phyloP scores from a whole-genome alignment of 2,329 filamentous ascomycete species.

The Mycosphaerella arachidis region DNA sequence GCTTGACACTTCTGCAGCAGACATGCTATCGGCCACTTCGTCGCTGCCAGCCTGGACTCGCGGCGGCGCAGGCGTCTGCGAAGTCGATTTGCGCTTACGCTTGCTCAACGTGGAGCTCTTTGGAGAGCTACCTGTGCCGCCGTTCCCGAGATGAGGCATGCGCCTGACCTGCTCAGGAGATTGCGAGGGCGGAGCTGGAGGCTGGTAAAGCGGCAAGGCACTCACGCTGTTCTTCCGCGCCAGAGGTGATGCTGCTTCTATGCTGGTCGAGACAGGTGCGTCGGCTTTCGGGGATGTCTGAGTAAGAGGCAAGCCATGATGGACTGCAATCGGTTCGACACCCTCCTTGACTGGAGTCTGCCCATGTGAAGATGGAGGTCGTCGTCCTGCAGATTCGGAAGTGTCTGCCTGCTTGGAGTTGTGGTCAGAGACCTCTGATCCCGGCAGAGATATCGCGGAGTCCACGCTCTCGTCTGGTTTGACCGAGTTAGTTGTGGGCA shows the following conservation, averaged over 20 bases:
- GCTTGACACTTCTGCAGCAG: conserved; percentile 7
- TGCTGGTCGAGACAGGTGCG: not conserved
- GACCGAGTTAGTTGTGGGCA: conserved; percentile 5
- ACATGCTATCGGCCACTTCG: not conserved
- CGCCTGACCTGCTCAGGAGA: conserved; percentile 28
- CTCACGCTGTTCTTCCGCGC: conserved; percentile 13
- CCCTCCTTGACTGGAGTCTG: not conserved
- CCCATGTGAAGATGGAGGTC: not conserved
- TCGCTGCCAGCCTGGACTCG: conserved; percentile 7
- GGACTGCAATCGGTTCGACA: not conserved
- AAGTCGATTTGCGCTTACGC: conserved; percentile 22
- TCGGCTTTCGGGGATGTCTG: conserved; percentile 7
- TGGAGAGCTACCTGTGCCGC: conserved; percentile 4
- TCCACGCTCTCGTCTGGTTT: conserved; percentile 30
- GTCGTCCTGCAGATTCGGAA: not conserved
- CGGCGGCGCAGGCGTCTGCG: conserved; percentile 7
- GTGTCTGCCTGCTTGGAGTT: conserved; percentile 5
- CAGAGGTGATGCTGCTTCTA: conserved; percentile 7
- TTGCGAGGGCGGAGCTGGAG: conserved; percentile 26
- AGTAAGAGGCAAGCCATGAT: not conserved
- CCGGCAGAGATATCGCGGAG: conserved; percentile 27
- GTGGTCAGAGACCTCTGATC: conserved; percentile 18
- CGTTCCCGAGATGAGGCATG: conserved; percentile 17
- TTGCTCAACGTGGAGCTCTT: conserved; percentile 11
- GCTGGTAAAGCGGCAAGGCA: conserved; percentile 27